These are phyloP conservation scores for Escovopsis sp. DNA, from an alignment of 2,329 filamentous ascomycete genomes.

Conservation along the genomic window DNA sequence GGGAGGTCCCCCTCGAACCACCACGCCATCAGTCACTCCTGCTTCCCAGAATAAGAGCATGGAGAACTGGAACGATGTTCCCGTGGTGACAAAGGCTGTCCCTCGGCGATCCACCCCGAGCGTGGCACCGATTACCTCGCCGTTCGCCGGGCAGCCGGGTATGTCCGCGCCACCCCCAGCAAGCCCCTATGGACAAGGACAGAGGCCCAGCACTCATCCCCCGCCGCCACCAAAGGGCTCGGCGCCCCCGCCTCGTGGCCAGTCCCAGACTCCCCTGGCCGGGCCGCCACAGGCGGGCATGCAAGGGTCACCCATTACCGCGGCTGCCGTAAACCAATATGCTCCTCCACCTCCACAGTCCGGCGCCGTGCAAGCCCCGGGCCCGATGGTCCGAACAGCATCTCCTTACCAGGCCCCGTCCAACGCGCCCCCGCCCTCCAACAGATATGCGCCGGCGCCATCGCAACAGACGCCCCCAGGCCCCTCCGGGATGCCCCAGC, in stretches of 20 bases:
- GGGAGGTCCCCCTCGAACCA: slow-evolving; percentile 34
- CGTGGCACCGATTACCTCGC: slow-evolving; percentile 53
- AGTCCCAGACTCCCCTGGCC: slow-evolving; percentile 45
- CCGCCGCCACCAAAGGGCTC: slow-evolving; percentile 67
- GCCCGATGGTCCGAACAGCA: slow-evolving; percentile 51
- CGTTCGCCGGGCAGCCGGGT: slow-evolving; percentile 54
- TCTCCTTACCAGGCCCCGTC: slow-evolving; percentile 82
- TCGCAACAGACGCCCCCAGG: slow-evolving; percentile 32
- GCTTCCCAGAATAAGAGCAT: slow-evolving; percentile 57
- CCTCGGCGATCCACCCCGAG: slow-evolving; percentile 62
- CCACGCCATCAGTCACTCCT: slow-evolving; percentile 53
- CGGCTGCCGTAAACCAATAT: slow-evolving; percentile 41
- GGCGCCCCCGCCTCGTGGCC: slow-evolving; percentile 48
- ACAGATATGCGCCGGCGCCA: slow-evolving; percentile 60
- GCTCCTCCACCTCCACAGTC: slow-evolving; percentile 41
- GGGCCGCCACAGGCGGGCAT: slow-evolving; percentile 29
- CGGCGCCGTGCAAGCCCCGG: slow-evolving; percentile 47
- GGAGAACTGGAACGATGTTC: slow-evolving; percentile 89
- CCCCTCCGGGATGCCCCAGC: slow-evolving; percentile 25
- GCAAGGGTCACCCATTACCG: slow-evolving; percentile 44
- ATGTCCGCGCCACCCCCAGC: slow-evolving; percentile 39
- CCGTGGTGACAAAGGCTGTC: slow-evolving; percentile 65
- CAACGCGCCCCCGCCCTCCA: slow-evolving; percentile 50
- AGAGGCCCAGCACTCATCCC: slow-evolving; percentile 56
- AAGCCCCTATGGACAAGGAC: slow-evolving; percentile 44